phyloP scores from a whole-genome alignment of 225 moss, liverwort and hornwort genomes.

The Ulota crispa region DNA sequence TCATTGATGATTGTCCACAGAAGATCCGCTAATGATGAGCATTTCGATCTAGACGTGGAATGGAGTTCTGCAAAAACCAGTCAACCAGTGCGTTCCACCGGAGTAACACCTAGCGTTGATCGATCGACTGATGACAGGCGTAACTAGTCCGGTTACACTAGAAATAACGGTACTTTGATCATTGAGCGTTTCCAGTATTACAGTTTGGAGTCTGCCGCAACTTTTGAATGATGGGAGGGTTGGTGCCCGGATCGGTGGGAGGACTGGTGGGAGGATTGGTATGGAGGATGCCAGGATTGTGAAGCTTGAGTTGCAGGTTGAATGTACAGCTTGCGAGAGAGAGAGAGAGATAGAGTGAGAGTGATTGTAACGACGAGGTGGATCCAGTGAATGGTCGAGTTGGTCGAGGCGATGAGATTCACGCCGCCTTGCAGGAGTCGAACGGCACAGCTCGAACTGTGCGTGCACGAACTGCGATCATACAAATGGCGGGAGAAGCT shows the following conservation, averaged over 20 bases:
- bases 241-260: no score
- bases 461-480: conserved; percentile 17
- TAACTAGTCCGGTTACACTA: not conserved
- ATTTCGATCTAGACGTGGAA: conserved; percentile 1
- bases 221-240: no score
- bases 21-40: not conserved
- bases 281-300: not conserved
- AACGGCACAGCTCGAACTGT: conserved; percentile 30
- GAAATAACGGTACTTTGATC: not conserved
- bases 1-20: not conserved
- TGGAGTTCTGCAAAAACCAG: not conserved
- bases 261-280: not conserved
- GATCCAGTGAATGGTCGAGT: not conserved
- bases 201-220: not conserved
- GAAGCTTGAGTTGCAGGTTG: not conserved
- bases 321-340: not conserved
- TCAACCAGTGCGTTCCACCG: not conserved
- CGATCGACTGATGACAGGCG: not conserved
- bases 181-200: not conserved
- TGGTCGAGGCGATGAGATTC: conserved; percentile 22
- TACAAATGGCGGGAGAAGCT: conserved; percentile 41
- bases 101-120: not conserved
- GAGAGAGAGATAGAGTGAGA: not conserved
- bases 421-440: not conserved
- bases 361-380: not conserved